These are phyloP conservation scores for Coemansia sp. DNA, from an alignment of 192 early-diverging fungal species.

Conservation along the genomic window DNA sequence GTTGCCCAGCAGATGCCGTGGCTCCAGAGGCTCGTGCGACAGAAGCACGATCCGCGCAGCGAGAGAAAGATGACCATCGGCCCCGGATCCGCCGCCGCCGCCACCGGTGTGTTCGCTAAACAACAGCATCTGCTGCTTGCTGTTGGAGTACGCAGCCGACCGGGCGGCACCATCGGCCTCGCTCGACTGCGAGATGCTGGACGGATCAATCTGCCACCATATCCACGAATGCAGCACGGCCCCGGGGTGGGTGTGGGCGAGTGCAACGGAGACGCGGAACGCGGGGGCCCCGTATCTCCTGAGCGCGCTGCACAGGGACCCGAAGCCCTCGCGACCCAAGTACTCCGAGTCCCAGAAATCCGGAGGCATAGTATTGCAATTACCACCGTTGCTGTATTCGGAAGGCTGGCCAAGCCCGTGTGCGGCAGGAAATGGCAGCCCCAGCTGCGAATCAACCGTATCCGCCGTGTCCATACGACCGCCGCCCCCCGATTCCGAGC, in stretches of 20 bases:
- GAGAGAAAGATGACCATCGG: neutral
- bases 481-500: neutral
- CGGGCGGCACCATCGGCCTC: neutral
- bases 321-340: conserved; percentile 38
- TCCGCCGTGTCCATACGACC: neutral
- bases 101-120: conserved; percentile 15
- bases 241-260: conserved; percentile 16
- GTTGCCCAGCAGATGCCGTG: neutral
- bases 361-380: neutral
- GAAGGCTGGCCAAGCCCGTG: neutral
- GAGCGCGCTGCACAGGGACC: conserved; percentile 15
- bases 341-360: conserved; percentile 53
- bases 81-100: too few relatives aligned
- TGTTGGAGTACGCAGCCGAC: conserved; percentile 7
- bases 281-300: conserved; percentile 20
- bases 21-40: conserved; percentile 21
- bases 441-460: conserved; percentile 2
- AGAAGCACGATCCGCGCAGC: conserved; percentile 26
- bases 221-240: conserved; percentile 46
- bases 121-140: conserved; percentile 1
- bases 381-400: too few relatives aligned
- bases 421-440: neutral
- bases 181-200: conserved; percentile 7
- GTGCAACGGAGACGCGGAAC: conserved; percentile 13
- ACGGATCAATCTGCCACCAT: conserved; percentile 51